Evolutionary conservation across 345 rosid genomes (phyloP), one percentile per base, ranked within the genome.

Genomic region (Capsella bursapastoris): DNA sequence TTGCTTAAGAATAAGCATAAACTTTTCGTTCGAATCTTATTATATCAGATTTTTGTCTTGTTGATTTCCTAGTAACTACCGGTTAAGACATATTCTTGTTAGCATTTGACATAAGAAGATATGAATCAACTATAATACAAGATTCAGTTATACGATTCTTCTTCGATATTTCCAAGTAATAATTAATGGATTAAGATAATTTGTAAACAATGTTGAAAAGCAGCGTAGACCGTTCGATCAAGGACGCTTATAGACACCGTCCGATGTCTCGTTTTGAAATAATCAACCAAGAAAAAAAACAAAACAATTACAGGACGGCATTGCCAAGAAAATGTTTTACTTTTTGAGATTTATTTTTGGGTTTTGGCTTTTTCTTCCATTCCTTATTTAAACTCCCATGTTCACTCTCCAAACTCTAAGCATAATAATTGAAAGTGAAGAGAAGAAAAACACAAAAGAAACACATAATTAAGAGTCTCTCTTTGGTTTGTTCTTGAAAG

Each of bases 281-380:
- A 14, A 62, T 68, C 70, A 61, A 66, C 7, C 40, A 6, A 66
- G 4, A 34, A 6, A 52, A 43, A 41, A 29, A 38, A 37, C 14
- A 50, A 50, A 56, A 37, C 0, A 5, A n/a, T 31, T 49, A 57
- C 7, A 71, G 66, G 80, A 14, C 80, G 80, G 80, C 80, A 49
- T 1, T 22, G 25, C 25, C 25, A 22, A 22, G 25, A 22, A 22
- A 22, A 22, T 22, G 25, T 22, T 22, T 22, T 18, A 18, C 1
- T 22, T 22, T 22, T 22, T 22, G 1, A 22, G 25, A 22, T 22
- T 22, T 22, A 22, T 22, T 22, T 22, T 22, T 22, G 25, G 25
- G 25, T 22, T 22, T 22, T 22, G 25, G 25, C 25, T 22, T 22
- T 22, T 22, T 22, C 25, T 22, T 52, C 8, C 12, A 25, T 60